Percentiles rank a stretch among this genome's conserved stretches.
Conservation (phyloP, 345 rosid species). For the Populus alba region DNA sequence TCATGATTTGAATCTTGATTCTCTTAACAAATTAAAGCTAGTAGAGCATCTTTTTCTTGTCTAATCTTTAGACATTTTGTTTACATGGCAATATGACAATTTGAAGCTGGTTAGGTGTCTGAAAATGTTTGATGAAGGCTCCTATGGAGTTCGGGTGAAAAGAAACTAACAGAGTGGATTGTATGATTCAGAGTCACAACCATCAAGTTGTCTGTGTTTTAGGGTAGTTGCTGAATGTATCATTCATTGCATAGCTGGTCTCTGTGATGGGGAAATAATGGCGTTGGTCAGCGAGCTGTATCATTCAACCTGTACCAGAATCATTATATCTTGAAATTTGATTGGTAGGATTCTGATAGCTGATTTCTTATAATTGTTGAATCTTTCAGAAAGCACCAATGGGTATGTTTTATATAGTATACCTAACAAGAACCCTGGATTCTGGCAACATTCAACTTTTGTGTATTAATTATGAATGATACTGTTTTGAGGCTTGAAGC, state of each 20-base stretch:
- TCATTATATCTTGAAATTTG: neutral
- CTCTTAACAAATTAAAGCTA: neutral
- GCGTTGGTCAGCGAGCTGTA: neutral
- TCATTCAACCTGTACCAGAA: neutral
- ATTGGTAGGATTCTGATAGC: neutral
- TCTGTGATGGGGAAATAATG: neutral
- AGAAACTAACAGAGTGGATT: neutral
- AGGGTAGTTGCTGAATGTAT: neutral
- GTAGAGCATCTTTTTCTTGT: no score
- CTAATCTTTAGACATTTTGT: no score
- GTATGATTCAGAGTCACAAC: neutral
- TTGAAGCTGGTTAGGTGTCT: neutral
- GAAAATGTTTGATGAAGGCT: conserved; percentile 1
- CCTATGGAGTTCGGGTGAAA: neutral
- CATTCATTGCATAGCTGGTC: neutral
- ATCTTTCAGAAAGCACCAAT: neutral
- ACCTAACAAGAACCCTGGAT: neutral
- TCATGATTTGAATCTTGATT: neutral
- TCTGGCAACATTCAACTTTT: neutral
- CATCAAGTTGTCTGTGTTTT: neutral
- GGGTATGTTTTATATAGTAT: neutral
- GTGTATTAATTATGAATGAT: neutral
- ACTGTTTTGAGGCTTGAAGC: neutral
- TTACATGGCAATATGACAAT: no score
- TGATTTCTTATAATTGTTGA: neutral